A percentile compares a stretch with the other conserved stretches of the same genome.
Conservation (phyloP, 768 basidiomycete species). For the Pleurotus giganteus region DNA sequence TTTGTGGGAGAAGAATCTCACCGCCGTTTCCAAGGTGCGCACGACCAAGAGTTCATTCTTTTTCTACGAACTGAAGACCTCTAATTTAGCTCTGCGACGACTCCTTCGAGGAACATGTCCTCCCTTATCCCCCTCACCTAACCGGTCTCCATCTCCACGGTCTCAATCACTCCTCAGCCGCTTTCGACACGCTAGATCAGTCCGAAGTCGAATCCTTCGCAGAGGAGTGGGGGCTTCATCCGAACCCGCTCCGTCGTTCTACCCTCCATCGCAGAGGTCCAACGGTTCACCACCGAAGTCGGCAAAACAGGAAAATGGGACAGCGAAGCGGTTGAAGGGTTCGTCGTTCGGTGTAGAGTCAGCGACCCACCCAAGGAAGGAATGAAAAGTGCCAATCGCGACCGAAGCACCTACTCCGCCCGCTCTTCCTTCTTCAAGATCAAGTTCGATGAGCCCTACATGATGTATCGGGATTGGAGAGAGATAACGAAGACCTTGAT, state of each 20-base stretch:
- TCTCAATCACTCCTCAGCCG: too few species aligned
- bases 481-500: constrained; percentile 84
- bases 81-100: constrained; percentile 89
- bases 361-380: constrained; percentile 33
- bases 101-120: constrained; percentile 94
- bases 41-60: not conserved
- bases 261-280: constrained; percentile 63
- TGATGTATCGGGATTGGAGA: constrained; percentile 97
- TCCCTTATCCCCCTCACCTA: too few species aligned
- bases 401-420: constrained; percentile 72
- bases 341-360: constrained; percentile 84
- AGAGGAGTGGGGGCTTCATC: constrained; percentile 88
- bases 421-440: constrained; percentile 97
- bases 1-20: constrained; percentile 83
- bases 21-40: constrained; percentile 89
- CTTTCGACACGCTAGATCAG: too few species aligned
- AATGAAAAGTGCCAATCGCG: constrained; percentile 19
- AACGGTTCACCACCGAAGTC: too few species aligned
- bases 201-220: constrained; percentile 76
- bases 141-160: too few species aligned
- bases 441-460: too few species aligned
- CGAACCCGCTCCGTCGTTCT: constrained; percentile 62
- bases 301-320: too few species aligned
- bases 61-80: not conserved
- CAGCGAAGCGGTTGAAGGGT: too few species aligned